These are phyloP conservation scores for Boletales sp. DNA, from an alignment of 768 basidiomycete species.

Conservation along the genomic window DNA sequence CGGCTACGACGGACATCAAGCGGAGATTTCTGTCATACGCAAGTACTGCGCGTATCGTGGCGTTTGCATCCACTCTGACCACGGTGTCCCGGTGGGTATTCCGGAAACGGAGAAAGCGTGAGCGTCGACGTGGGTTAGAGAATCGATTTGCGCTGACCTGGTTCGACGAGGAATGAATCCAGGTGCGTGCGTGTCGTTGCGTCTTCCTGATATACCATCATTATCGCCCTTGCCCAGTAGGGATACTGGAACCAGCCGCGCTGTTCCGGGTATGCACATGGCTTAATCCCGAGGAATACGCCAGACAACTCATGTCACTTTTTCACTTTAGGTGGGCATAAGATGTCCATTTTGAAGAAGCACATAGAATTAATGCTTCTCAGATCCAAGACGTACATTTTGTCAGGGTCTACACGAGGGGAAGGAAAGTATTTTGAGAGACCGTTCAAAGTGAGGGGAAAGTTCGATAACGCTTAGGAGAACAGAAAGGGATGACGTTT, in stretches of 20 bases:
- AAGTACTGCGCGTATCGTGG: conserved; percentile 15
- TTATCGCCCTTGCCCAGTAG: conserved; percentile 7
- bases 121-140: too few species aligned
- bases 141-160: too few species aligned
- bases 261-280: conserved; percentile 21
- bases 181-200: conserved; percentile 18
- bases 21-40: conserved; percentile 21
- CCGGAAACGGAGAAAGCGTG: conserved; percentile 8
- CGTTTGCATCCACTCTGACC: conserved; percentile 16
- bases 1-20: conserved; percentile 27
- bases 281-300: conserved; percentile 18
- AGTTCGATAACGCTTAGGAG: neutral
- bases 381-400: conserved; percentile 16
- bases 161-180: neutral
- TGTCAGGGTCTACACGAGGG: conserved; percentile 2
- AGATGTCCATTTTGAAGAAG: neutral
- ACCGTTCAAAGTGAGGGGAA: conserved; percentile 16
- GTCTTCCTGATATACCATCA: neutral
- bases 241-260: conserved; percentile 14
- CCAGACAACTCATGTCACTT: conserved; percentile 12
- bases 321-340: conserved; percentile 12
- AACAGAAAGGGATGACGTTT: conserved; percentile 8
- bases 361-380: neutral
- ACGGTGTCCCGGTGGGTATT: conserved; percentile 14
- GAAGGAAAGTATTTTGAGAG: conserved; percentile 8